Conservation (phyloP, 2,329 filamentous ascomycete genomes). For the Exophiala oligosperma region DNA sequence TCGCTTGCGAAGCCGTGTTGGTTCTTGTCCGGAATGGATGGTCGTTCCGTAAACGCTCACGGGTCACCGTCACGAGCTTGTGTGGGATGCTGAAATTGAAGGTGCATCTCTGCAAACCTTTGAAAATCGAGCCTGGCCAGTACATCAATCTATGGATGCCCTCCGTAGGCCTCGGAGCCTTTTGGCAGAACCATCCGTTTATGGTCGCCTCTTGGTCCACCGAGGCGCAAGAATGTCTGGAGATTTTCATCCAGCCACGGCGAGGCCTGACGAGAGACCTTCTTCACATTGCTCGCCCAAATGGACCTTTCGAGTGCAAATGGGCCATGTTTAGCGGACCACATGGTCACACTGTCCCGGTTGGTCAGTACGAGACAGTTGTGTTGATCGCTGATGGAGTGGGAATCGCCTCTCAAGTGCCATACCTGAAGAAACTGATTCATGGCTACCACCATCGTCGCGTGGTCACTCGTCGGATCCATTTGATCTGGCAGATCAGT, state of each 20-base stretch:
- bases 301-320: conserved; percentile 6
- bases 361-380: conserved; percentile 35
- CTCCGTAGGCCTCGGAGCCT: conserved; percentile 15
- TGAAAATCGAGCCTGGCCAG: conserved; percentile 20
- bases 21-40: neutral
- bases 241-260: conserved; percentile 36
- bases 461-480: conserved; percentile 30
- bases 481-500: conserved; percentile 38
- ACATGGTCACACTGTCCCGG: conserved; percentile 32
- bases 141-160: conserved; percentile 25
- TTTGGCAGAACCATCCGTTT: conserved; percentile 31
- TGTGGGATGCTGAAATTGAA: neutral
- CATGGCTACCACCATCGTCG: conserved; percentile 36
- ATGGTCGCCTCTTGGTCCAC: conserved; percentile 32
- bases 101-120: conserved; percentile 5
- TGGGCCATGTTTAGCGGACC: conserved; percentile 35
- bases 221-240: conserved; percentile 29
- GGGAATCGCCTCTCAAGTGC: conserved; percentile 35
- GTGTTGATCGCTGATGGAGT: conserved; percentile 36
- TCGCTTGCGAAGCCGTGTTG: neutral
- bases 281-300: conserved; percentile 14
- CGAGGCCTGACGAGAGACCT: conserved; percentile 33
- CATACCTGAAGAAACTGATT: conserved; percentile 40
- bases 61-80: neutral
- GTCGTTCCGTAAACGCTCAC: neutral